Conservation (phyloP, 768 basidiomycete genomes). For the Hydnomerulius pinastri region DNA sequence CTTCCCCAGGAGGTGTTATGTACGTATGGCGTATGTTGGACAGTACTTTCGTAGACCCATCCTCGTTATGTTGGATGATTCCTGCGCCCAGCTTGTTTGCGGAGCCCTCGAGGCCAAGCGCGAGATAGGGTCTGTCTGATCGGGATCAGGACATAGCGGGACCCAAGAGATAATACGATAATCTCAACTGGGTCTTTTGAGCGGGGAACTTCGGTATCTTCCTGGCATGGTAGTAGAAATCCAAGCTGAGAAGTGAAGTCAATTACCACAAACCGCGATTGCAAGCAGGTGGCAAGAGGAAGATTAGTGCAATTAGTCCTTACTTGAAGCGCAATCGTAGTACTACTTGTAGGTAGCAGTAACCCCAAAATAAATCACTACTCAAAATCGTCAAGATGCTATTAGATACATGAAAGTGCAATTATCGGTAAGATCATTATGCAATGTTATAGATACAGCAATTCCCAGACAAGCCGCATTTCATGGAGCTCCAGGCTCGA, state of each 20-base stretch:
- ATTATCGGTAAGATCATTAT: too few relatives aligned
- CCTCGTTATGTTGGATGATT: conserved; percentile 77
- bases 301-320: too few relatives aligned
- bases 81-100: conserved; percentile 98
- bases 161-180: conserved; percentile 15
- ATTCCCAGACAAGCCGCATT: too few relatives aligned
- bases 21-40: conserved; percentile 98
- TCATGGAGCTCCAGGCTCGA: too few relatives aligned
- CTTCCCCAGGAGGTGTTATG: conserved; percentile 97
- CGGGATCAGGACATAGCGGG: conserved; percentile 9
- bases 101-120: conserved; percentile 96
- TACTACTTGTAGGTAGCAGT: too few relatives aligned
- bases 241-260: too few relatives aligned
- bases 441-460: background rate
- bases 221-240: conserved; percentile 20
- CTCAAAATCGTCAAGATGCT: background rate
- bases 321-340: too few relatives aligned
- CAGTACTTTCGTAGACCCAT: conserved; percentile 75
- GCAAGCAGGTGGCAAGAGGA: too few relatives aligned
- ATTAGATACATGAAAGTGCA: background rate
- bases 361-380: too few relatives aligned
- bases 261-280: too few relatives aligned
- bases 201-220: conserved; percentile 23
- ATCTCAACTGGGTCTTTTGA: conserved; percentile 36
- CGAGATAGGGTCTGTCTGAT: conserved; percentile 69